Conservation (phyloP, 495 filamentous ascomycete genomes). For the Talaromyces liani region DNA sequence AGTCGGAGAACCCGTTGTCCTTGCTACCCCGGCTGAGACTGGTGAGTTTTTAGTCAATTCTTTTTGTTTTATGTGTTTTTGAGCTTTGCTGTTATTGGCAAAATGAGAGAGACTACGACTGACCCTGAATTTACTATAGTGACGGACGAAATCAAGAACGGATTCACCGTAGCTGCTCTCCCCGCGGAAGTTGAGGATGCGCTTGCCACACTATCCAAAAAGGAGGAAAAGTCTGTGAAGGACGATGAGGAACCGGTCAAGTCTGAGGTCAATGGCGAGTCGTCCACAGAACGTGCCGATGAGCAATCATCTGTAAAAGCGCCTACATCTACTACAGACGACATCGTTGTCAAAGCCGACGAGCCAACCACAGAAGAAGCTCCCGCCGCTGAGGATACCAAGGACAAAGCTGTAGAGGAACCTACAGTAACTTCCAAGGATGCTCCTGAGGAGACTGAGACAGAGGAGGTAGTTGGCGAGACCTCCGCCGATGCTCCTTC, state of each 20-base stretch:
- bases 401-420: slow-evolving; percentile 11
- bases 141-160: slow-evolving; percentile 4
- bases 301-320: slow-evolving; percentile 5
- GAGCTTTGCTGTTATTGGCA: not conserved
- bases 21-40: slow-evolving; percentile 5
- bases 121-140: not conserved
- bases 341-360: slow-evolving; percentile 1
- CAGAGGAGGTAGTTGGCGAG: slow-evolving; percentile 3
- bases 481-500: not conserved
- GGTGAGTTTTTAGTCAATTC: slow-evolving; percentile 4
- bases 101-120: not conserved
- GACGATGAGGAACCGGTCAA: slow-evolving; percentile 2
- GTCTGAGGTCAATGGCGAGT: not conserved
- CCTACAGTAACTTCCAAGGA: slow-evolving; percentile 6
- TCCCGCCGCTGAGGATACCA: slow-evolving; percentile 4
- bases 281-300: not conserved
- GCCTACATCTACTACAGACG: not conserved
- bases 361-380: slow-evolving; percentile 6
- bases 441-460: slow-evolving; percentile 10
- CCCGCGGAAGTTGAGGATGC: slow-evolving; percentile 3
- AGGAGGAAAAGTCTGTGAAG: not conserved
- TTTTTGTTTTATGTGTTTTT: not conserved
- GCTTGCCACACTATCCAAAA: not conserved
- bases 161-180: slow-evolving; percentile 1
- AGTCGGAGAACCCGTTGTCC: slow-evolving; percentile 3